A percentile compares a stretch with the other conserved stretches of the same genome.
Evolutionary conservation across 2,329 filamentous ascomycete species (phyloP).

Genomic region (Colletotrichum tofieldiae): DNA sequence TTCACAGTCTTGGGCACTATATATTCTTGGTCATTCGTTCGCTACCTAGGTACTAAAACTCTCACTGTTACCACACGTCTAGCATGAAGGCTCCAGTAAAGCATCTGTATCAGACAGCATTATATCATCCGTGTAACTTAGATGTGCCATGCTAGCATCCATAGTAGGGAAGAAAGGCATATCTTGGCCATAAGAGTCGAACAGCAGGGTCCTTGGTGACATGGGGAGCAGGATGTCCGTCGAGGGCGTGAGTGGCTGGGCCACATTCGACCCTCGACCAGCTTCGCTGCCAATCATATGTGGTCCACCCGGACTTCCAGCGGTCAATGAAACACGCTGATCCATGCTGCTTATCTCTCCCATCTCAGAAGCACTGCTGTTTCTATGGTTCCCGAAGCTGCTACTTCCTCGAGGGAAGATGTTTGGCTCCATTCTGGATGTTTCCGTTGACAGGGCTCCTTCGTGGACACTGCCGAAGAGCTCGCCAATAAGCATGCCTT

Average conservation of each 20-base stretch:
- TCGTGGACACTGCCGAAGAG: slow-evolving; percentile 48
- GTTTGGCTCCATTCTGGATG: neutral
- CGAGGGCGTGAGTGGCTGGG: slow-evolving; percentile 31
- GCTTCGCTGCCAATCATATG: slow-evolving; percentile 8
- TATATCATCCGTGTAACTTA: slow-evolving; percentile 32
- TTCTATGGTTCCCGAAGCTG: neutral
- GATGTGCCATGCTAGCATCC: slow-evolving; percentile 41
- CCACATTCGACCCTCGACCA: slow-evolving; percentile 23
- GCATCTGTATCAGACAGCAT: slow-evolving; percentile 16
- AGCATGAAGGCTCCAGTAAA: slow-evolving; percentile 30
- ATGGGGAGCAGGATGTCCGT: slow-evolving; percentile 44
- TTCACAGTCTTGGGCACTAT: neutral
- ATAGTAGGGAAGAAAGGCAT: slow-evolving; percentile 47
- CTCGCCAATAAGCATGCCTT: slow-evolving; percentile 45
- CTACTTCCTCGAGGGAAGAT: neutral
- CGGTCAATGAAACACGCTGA: slow-evolving; percentile 8
- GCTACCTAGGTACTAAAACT: neutral
- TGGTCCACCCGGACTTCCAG: slow-evolving; percentile 18
- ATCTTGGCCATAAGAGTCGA: slow-evolving; percentile 45
- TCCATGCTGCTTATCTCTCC: slow-evolving; percentile 2
- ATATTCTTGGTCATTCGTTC: neutral
- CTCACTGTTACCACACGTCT: neutral
- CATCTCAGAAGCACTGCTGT: neutral
- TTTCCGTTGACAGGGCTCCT: neutral
- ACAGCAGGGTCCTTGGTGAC: slow-evolving; percentile 45